Percentiles rank a stretch among this genome's conserved stretches.
Conservation (phyloP, 306 rosid species). For the Potentilla sterilis region DNA sequence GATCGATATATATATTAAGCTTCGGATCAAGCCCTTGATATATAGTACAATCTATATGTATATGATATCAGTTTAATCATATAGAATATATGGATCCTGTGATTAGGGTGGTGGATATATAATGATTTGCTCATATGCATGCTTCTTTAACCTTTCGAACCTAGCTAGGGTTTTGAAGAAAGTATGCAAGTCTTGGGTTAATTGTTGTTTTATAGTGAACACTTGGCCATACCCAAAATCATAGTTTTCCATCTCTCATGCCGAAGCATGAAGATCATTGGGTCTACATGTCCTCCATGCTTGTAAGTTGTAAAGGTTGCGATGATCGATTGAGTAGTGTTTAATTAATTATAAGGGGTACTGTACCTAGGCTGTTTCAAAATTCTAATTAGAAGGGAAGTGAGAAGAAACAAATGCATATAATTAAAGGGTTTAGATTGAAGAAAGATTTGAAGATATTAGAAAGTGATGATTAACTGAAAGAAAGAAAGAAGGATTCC, state of each 20-base stretch:
- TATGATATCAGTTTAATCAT: not conserved
- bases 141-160: constrained; percentile 34
- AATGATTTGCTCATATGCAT: constrained; percentile 53
- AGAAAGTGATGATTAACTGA: not conserved
- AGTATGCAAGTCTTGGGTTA: constrained; percentile 31
- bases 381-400: too few relatives aligned
- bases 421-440: not conserved
- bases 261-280: constrained; percentile 23
- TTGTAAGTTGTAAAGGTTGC: not conserved
- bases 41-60: constrained; percentile 16
- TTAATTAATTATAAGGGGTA: not conserved
- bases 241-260: constrained; percentile 15
- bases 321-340: not conserved
- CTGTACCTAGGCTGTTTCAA: not conserved
- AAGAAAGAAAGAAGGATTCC: not conserved
- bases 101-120: constrained; percentile 34
- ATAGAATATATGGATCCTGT: not conserved
- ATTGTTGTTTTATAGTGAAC: not conserved
- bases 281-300: constrained; percentile 10
- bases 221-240: constrained; percentile 11
- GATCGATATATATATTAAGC: not conserved
- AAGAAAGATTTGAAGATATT: not conserved
- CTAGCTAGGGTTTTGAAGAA: constrained; percentile 33
- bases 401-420: too few relatives aligned
- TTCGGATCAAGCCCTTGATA: not conserved